Evolutionary conservation across 2,329 filamentous ascomycete genomes (phyloP), one percentile per base, ranked within the genome.

Genomic region (Shiraia bambusicola): DNA sequence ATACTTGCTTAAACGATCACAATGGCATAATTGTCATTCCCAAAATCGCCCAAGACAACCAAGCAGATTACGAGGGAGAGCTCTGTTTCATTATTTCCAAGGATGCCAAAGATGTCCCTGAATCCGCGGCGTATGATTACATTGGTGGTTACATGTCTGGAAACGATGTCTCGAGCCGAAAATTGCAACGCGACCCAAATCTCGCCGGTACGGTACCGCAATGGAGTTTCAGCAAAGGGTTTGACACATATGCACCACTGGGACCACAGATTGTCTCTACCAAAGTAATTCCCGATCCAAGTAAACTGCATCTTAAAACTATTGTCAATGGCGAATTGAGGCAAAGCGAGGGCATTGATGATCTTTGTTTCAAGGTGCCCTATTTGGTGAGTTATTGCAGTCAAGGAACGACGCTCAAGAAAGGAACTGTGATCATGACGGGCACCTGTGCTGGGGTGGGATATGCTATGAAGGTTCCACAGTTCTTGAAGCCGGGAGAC

Each of bases 151-250:
- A 80, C 54, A 74, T 75, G 0, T 65, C 63, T 22, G 77, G 76
- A 22, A 82, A 83, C 49, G 79, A 82, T 49, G 67, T 83, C 1
- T 77, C 75, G 0, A 71, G 72, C 0, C 72, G 79, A 0, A 77
- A 78, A 46, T 64, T 74, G 25, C 79, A 82, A 48, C 64, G 75
- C 3, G 73, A 80, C 14, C 72, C 75, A 0, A 59, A 58, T 0
- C 63, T 72, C 2, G 77, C 78, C 0, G 77, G 78, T 0, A 69
- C 63, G 0, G 74, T 81, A 0, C 78, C 77, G 0, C 79, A 82
- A 54, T 81, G 76, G 75, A 72, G 74, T 0, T 82, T 80, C 48
- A 73, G 69, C 12, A 81, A 82, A 50, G 75, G 77, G 0, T 82
- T 82, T 39, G 78, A 82, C 48, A 77, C 71, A 0, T 81, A 70